Base-by-base conservation (phyloP, 768 basidiomycete genomes). In the Hysterangium stoloniferum region DNA sequence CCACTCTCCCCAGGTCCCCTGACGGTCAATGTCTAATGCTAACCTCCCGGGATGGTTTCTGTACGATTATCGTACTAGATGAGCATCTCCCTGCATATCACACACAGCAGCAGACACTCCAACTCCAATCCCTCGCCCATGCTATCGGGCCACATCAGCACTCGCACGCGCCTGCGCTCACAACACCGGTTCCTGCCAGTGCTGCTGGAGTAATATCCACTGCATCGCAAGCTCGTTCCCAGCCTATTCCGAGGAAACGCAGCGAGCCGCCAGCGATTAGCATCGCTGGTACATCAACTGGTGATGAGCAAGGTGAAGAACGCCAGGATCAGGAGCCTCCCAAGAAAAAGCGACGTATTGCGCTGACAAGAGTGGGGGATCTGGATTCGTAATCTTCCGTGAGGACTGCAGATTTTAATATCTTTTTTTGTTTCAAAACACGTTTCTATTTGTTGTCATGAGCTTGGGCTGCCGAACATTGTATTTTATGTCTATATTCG, bases 31-130 rank as follows among this genome's bases (percentile, higher is more conserved):
- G 87, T 35, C 76, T 99, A 15, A 79, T 98, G 43, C 78, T 97
- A 24, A 86, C 93, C 1, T 89, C 92, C 1, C 81, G 92, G 24
- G 96, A 99, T 62, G 96, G 96, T 0, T 99, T 98, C 66, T 98
- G 96, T 70, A 96, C 95, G 1, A 77, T 97, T 52, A 76, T 96
- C 58, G 77, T 89, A 19, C 97, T 99, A 63, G 94, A 97, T 67
- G 95, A 98, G 66, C 85, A 95, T 51, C 76, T 97, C 1, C 79
- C 90, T 0, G 76, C 84, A 4, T 80, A 95, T 63, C 84, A 89
- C 56, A 93, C 84, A 1, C 94, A 97, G 61, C 94, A 94, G 62
- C 86, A 89, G 53, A 80, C 86, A 4, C 77, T 95, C 17, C 94
- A 95, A 64, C 71, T 96, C 27, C 87, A 92, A 60, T 86, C 86